These are phyloP conservation scores for Podaxis pistillaris DNA, from an alignment of 768 basidiomycete genomes.

Conservation along the genomic window DNA sequence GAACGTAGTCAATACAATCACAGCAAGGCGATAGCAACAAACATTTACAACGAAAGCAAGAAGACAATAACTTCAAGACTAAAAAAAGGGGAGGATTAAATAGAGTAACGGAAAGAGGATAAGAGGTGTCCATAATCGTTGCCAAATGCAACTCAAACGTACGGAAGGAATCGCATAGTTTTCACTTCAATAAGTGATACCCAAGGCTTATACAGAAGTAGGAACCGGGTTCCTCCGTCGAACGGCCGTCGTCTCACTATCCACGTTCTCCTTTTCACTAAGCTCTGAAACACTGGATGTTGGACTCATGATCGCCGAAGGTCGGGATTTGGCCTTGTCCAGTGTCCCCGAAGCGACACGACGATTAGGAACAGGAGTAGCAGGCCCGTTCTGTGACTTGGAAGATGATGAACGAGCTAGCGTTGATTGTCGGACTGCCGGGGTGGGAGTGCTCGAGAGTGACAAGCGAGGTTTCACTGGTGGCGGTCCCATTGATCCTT, in stretches of 20 bases:
- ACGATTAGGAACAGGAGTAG: conserved; percentile 24
- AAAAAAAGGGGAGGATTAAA: not conserved
- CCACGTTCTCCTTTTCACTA: conserved; percentile 63
- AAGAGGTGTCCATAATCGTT: conserved; percentile 5
- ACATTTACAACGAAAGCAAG: conserved; percentile 11
- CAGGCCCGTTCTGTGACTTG: conserved; percentile 27
- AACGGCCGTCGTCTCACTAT: conserved; percentile 20
- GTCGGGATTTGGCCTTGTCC: conserved; percentile 31
- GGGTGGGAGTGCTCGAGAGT: conserved; percentile 37
- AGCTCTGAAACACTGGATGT: conserved; percentile 39
- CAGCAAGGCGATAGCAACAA: conserved; percentile 8
- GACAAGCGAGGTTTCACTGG: conserved; percentile 35
- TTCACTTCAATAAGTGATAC: not conserved
- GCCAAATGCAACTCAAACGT: conserved; percentile 5
- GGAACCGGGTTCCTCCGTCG: conserved; percentile 33
- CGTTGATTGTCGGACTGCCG: conserved; percentile 31
- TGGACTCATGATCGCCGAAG: conserved; percentile 31
- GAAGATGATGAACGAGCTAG: conserved; percentile 34
- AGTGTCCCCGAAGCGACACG: conserved; percentile 31
- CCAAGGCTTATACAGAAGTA: conserved; percentile 21
- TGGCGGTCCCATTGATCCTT: conserved; percentile 52
- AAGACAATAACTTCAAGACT: not conserved
- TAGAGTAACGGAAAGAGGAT: not conserved
- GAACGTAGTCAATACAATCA: conserved; percentile 14
- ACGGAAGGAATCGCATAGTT: not conserved